phyloP scores from a whole-genome alignment of 192 early-diverging fungal species.

The Linnemannia hyalina region DNA sequence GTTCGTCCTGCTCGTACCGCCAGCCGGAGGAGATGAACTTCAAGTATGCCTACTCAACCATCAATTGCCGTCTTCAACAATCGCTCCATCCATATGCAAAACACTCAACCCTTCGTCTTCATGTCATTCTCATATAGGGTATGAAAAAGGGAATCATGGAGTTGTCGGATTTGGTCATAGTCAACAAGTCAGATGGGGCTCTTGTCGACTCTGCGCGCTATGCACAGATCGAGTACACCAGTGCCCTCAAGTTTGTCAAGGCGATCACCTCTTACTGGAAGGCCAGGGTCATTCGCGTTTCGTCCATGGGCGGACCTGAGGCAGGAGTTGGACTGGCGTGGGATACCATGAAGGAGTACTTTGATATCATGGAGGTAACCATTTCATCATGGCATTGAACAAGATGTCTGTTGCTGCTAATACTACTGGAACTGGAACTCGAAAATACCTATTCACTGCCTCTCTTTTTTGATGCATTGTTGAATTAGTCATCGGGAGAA shows the following conservation, averaged over 20 bases:
- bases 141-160: slow-evolving; percentile 93
- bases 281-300: slow-evolving; percentile 70
- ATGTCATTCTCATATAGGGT: slow-evolving; percentile 58
- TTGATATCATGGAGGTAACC: slow-evolving; percentile 65
- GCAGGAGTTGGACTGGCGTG: slow-evolving; percentile 69
- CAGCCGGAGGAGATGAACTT: slow-evolving; percentile 88
- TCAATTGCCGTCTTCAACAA: background rate
- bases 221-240: slow-evolving; percentile 77
- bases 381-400: background rate
- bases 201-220: slow-evolving; percentile 72
- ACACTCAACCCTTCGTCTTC: background rate
- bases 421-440: background rate
- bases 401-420: background rate
- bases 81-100: background rate
- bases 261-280: slow-evolving; percentile 59
- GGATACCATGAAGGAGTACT: slow-evolving; percentile 72
- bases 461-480: background rate
- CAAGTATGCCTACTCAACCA: slow-evolving; percentile 59
- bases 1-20: slow-evolving; percentile 83
- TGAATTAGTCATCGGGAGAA: slow-evolving; percentile 46
- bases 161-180: slow-evolving; percentile 83
- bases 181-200: slow-evolving; percentile 86
- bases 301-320: slow-evolving; percentile 61
- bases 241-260: slow-evolving; percentile 77
- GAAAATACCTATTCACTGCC: background rate